Evolutionary conservation across 23 red algal genomes (phyloP), one percentile per base, ranked within the genome.

Genomic region (Cyanidioschyzon merolae): DNA sequence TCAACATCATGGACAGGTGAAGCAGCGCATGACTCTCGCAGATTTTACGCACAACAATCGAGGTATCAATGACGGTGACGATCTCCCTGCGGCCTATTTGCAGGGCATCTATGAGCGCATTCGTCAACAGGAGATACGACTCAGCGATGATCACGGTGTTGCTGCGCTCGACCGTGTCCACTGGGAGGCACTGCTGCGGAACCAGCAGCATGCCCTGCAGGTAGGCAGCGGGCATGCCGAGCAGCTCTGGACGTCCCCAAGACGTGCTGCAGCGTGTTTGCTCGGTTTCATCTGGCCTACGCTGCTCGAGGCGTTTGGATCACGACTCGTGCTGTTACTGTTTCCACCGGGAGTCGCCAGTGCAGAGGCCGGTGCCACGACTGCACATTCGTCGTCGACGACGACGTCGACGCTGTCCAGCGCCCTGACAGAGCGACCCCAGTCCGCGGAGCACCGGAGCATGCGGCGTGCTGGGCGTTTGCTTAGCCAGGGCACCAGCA

Each of bases 111-210:
- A 79, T 80, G 79, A 74, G 41, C 86, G 79, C 36, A 97, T 97
- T 59, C 77, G 71, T 1, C 83, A 71, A 26, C 80, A 83, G 17
- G 93, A 97, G 54, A 97, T 97, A 26, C 58, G 79, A 31, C 88
- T 97, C 84, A 89, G 84, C 63, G 89, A 97, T n/a, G 93, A 97
- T 39, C 76, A 88, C 34, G 93, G 93, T 27, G 79, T 97, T n/a
- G 79, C 76, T 35, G 88, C 76, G 0, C 45, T 97, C 36, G 90
- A 84, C 1, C 87, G 89, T 50, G 76, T 86, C 59, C 82, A 83
- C 39, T 97, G 93, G 93, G 88, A 97, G 67, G 80, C 90, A 67
- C 58, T 80, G 17, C 58, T 97, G 37, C 76, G 75, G 1, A 54
- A 79, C 15, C 79, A 86, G 39, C 38, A 68, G 26, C 75, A 82